Base-by-base conservation (phyloP, 352 stramenopile genomes). In the Aphanomyces stellatus region DNA sequence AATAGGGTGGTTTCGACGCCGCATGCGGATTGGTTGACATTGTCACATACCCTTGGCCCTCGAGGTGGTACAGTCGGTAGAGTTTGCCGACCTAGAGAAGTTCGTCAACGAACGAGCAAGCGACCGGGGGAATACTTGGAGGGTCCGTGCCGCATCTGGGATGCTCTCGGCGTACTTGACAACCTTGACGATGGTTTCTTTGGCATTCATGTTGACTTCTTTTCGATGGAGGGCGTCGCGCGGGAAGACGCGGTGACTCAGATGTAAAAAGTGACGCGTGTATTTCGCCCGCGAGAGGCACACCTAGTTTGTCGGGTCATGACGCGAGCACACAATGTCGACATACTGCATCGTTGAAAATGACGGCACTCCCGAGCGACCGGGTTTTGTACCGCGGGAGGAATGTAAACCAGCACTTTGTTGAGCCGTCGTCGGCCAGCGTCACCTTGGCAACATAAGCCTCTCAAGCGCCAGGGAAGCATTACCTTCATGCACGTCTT, bases 401-500 rank as follows among this genome's bases (percentile, higher is more conserved):
- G 17, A 67, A 57, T 6, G 60, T 67, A 42, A 67, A 67, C 28
- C 48, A 42, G 49, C 28, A 42, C 25, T 67, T 67, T 10, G 41
- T 67, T 4, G 60, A 67, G 10, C 60, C 60, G 5, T 56, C 31
- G 10, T 19, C 43, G 22, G 57, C n/a, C 41, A 67, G 27, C 49
- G 43, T 46, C 15, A 57, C 13, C 49, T 57, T 34, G 13, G 42
- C 8, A 17, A 43, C 17, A 8, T 17, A 8, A 8, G 37, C 17
- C 8, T 43, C 8, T 43, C 37, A 43, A 43, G 8, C 37, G 37
- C 17, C 8, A 43, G 37, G 37, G 17, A 43, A 43, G n/a, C n/a
- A n/a, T n/a, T 8, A 67, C 49, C 49, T 67, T 67, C 60, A 67
- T 67, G 49, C 60, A 57, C 17, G 60, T 60, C 22, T 67, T 67